Evolutionary conservation across 805 yeast genomes (phyloP), one percentile per base, ranked within the genome.

Genomic region (Jamesozyma spencerorum): DNA sequence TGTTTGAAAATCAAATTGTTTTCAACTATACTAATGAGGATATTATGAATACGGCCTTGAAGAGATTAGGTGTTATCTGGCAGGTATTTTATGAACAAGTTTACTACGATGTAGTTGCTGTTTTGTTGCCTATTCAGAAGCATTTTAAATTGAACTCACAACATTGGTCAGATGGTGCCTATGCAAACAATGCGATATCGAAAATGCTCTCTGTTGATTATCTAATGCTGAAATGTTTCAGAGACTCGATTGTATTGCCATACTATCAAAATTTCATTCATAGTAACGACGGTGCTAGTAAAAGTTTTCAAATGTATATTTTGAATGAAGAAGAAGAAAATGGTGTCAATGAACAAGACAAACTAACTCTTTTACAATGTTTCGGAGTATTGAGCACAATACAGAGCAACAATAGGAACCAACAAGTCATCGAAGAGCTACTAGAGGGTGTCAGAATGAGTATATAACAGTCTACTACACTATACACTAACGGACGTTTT

Each of bases 91-190:
- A 71, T 46, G 64, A 65, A n/a, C 68, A 71, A 30, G 69, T 77
- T 2, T 68, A 73, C 38, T 77, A 76, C 39, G 77, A 77, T 50
- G 60, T 80, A 15, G 72, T 77, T 44, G 82, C 82, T 0, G 70
- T 77, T 0, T 70, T 81, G 36, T 47, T 78, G 27, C 88, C 88
- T 0, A 51, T 82, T 18, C 68, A 60, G 5, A 43, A 42, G 2
- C 57, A 54, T 37, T 57, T 57, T 6, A 52, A 43, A 24, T 36
- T 40, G 3, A 48, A 56, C 31, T 44, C 48, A 12, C 45, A 42
- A 20, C 57, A 54, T 39, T 60, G 68, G 69, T 42, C 54, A 18
- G 61, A 52, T 24, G 39, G 30, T 34, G 31, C 36, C 7, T 48
- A 37, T 32, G 32, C 40, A 20, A 54, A 42, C 20, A 41, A 30